Percentiles rank a stretch among this genome's conserved stretches.
Conservation (phyloP, 495 filamentous ascomycete genomes). For the Pseudoneurospora amorphoporcata region DNA sequence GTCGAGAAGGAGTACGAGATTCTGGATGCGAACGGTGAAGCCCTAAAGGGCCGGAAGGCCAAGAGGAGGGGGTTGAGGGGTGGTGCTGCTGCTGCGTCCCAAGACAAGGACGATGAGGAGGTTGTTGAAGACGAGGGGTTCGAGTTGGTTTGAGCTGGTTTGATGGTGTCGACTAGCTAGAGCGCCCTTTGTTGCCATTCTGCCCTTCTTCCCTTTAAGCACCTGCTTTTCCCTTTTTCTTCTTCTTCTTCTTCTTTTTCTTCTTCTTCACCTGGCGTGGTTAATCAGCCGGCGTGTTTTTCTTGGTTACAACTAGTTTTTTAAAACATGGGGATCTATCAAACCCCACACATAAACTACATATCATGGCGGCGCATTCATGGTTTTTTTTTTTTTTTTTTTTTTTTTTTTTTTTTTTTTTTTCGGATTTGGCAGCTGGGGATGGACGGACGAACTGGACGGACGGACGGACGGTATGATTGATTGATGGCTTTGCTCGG, state of each 20-base stretch:
- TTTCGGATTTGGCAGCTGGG: too few relatives aligned
- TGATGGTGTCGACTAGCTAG: not conserved
- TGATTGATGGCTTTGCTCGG: not conserved
- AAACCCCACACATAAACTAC: not conserved
- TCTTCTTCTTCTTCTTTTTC: not conserved
- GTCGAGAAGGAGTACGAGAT: constrained; percentile 41
- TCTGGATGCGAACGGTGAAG: constrained; percentile 33
- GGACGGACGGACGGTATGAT: not conserved
- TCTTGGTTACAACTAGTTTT: not conserved
- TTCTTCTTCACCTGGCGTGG: too few relatives aligned
- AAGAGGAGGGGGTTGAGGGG: constrained; percentile 6
- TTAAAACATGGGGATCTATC: not conserved
- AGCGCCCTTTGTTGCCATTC: not conserved
- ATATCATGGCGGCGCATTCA: not conserved
- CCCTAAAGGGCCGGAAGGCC: constrained; percentile 34
- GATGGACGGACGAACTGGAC: not conserved
- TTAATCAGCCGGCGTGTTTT: not conserved
- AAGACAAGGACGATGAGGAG: not conserved
- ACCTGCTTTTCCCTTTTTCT: not conserved
- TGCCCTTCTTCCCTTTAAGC: not conserved
- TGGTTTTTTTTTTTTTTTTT: not conserved
- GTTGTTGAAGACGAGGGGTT: constrained; percentile 35
- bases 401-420: not conserved
- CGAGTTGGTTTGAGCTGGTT: constrained; percentile 29
- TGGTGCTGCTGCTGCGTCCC: not conserved